These are phyloP conservation scores for Murraya koenigii DNA, from an alignment of 345 rosid species.

Conservation along the genomic window DNA sequence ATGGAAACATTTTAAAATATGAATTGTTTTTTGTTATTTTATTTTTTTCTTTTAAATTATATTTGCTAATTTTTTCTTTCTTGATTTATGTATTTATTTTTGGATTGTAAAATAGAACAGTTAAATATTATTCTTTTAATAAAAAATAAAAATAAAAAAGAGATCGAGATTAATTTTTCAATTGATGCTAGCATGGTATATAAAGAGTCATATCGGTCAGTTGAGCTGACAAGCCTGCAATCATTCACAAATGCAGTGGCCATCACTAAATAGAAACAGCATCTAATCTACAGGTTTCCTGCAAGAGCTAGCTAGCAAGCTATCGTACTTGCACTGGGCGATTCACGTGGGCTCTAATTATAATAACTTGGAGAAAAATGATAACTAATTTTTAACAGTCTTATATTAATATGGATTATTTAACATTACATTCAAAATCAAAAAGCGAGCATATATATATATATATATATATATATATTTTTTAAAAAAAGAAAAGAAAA, in stretches of 20 bases:
- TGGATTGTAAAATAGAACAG: too few relatives aligned
- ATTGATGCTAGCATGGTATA: not conserved
- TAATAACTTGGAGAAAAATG: not conserved
- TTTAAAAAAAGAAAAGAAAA: too few relatives aligned
- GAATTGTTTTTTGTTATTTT: too few relatives aligned
- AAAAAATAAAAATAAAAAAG: not conserved
- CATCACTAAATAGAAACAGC: not conserved
- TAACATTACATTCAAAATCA: not conserved
- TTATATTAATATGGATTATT: too few relatives aligned
- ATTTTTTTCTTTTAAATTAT: too few relatives aligned
- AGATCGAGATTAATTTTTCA: not conserved
- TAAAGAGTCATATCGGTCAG: not conserved
- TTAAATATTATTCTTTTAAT: too few relatives aligned
- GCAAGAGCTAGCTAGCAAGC: not conserved
- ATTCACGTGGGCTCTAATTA: not conserved
- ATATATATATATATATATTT: too few relatives aligned
- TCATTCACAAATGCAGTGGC: not conserved
- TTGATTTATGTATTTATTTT: too few relatives aligned
- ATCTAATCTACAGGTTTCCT: not conserved
- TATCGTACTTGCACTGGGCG: not conserved
- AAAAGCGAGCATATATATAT: too few relatives aligned
- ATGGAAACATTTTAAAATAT: too few relatives aligned
- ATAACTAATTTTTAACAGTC: too few relatives aligned
- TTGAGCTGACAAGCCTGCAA: constrained; percentile 10
- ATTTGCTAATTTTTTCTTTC: too few relatives aligned